These are phyloP conservation scores for Botryotinia convoluta DNA, from an alignment of 2,329 filamentous ascomycete genomes.

Conservation along the genomic window DNA sequence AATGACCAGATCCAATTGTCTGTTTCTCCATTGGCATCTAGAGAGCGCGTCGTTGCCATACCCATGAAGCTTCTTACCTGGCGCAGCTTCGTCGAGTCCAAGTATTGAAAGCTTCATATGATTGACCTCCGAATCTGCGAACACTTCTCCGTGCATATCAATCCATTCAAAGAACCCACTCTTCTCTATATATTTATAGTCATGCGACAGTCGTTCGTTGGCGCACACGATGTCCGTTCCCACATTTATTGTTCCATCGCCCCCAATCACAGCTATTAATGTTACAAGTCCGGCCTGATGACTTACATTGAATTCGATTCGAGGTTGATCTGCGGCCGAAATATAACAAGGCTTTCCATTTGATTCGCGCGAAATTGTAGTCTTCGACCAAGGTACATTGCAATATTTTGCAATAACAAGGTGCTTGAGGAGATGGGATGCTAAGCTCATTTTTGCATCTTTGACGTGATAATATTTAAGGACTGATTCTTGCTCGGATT, in stretches of 20 bases:
- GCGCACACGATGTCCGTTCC: slow-evolving; percentile 77
- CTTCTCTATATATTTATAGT: slow-evolving; percentile 53
- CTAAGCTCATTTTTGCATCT: slow-evolving; percentile 74
- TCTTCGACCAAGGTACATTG: slow-evolving; percentile 58
- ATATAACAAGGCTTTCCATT: slow-evolving; percentile 45
- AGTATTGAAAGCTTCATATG: slow-evolving; percentile 53
- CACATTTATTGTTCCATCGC: slow-evolving; percentile 46
- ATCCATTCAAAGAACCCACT: slow-evolving; percentile 67
- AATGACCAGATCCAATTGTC: slow-evolving; percentile 25
- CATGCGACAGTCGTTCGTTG: slow-evolving; percentile 63
- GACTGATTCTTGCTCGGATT: slow-evolving; percentile 55
- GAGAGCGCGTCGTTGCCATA: slow-evolving; percentile 28
- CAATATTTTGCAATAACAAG: slow-evolving; percentile 60
- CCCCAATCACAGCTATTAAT: slow-evolving; percentile 51
- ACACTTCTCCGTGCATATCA: slow-evolving; percentile 69
- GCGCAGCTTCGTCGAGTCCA: slow-evolving; percentile 21
- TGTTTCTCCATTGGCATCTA: slow-evolving; percentile 32
- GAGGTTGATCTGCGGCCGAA: slow-evolving; percentile 14
- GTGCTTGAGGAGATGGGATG: slow-evolving; percentile 71
- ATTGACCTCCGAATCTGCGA: slow-evolving; percentile 58
- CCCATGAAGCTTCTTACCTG: slow-evolving; percentile 19
- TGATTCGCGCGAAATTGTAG: slow-evolving; percentile 55
- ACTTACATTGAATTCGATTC: slow-evolving; percentile 68
- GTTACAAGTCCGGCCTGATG: slow-evolving; percentile 76
- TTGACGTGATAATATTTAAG: slow-evolving; percentile 62